Conservation (phyloP, 306 rosid genomes). For the Canavalia gladiata region DNA sequence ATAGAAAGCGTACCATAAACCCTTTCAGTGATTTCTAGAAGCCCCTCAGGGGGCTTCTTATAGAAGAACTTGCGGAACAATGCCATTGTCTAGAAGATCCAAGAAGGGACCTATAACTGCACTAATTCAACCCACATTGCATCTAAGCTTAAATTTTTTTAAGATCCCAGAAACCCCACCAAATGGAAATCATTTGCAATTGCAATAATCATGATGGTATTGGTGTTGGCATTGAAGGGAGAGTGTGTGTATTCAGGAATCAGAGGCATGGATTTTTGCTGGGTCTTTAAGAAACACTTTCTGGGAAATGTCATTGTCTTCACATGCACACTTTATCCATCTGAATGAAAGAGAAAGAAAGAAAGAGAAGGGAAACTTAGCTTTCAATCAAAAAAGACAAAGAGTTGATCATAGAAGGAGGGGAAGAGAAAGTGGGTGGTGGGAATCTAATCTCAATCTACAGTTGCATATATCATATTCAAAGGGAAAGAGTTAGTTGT, state of each 20-base stretch:
- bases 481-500: slow-evolving; percentile 35
- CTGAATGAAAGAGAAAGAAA: slow-evolving; percentile 43
- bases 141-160: slow-evolving; percentile 39
- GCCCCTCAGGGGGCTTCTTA: slow-evolving; percentile 98
- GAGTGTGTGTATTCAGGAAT: slow-evolving; percentile 70
- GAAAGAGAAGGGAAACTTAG: slow-evolving; percentile 65
- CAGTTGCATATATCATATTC: slow-evolving; percentile 35
- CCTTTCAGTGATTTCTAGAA: slow-evolving; percentile 90
- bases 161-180: slow-evolving; percentile 57
- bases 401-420: slow-evolving; percentile 23
- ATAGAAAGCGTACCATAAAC: slow-evolving; percentile 82
- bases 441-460: slow-evolving; percentile 40
- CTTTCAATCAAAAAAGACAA: slow-evolving; percentile 77
- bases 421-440: slow-evolving; percentile 46
- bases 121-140: slow-evolving; percentile 61
- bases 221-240: slow-evolving; percentile 50
- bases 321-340: slow-evolving; percentile 62
- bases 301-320: slow-evolving; percentile 57
- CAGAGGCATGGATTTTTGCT: slow-evolving; percentile 74
- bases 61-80: slow-evolving; percentile 90
- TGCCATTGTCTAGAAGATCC: slow-evolving; percentile 80
- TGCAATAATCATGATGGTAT: slow-evolving; percentile 51
- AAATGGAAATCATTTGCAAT: slow-evolving; percentile 27
- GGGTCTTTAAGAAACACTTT: slow-evolving; percentile 71
- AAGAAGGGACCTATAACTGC: slow-evolving; percentile 48